Evolutionary conservation across 2,329 filamentous ascomycete species (phyloP).

Genomic region (Pseudogymnoascus verrucosus): DNA sequence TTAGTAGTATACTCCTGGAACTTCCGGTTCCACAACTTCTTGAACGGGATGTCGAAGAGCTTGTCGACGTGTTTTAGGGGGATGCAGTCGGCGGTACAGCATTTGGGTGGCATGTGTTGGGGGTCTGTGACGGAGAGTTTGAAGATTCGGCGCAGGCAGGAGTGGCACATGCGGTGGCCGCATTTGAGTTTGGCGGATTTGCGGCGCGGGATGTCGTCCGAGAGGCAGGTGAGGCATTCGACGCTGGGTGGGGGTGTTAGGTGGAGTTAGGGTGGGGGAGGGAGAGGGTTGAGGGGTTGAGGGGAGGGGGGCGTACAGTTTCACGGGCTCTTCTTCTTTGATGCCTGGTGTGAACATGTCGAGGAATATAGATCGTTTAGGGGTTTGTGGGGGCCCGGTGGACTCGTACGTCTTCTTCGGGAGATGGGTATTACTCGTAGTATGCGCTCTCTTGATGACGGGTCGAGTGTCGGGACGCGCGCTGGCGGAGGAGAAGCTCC

Average conservation of each 20-base stretch:
- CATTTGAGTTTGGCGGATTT: conserved; percentile 67
- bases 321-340: not conserved
- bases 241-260: conserved; percentile 38
- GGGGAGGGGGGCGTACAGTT: not conserved
- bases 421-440: not conserved
- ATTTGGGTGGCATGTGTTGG: conserved; percentile 76
- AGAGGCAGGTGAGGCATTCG: conserved; percentile 64
- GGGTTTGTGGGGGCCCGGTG: not conserved
- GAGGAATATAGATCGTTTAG: not conserved
- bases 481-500: not conserved
- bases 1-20: conserved; percentile 67
- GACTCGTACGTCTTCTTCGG: not conserved
- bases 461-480: not conserved
- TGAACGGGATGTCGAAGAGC: conserved; percentile 67
- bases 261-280: conserved; percentile 26
- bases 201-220: conserved; percentile 54
- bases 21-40: conserved; percentile 72
- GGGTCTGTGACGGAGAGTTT: conserved; percentile 68
- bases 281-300: not conserved
- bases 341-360: not conserved
- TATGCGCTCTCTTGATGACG: not conserved
- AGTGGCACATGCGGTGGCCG: conserved; percentile 72
- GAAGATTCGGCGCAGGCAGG: conserved; percentile 68
- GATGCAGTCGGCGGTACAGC: conserved; percentile 67
- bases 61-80: conserved; percentile 67